phyloP scores from a whole-genome alignment of 2,329 filamentous ascomycete genomes.

The Ceratocystis huliohia region DNA sequence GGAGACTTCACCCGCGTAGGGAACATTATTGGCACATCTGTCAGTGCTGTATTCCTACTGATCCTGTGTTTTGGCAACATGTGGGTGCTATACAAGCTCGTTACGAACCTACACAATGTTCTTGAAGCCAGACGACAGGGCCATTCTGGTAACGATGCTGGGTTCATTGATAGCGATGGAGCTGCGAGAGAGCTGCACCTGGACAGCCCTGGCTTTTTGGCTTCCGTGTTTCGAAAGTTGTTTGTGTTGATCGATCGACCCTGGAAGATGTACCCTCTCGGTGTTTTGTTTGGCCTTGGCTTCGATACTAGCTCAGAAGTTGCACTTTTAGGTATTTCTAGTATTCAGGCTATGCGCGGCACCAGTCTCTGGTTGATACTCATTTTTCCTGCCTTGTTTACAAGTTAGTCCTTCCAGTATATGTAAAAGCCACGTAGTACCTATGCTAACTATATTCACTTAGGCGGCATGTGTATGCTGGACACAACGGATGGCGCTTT shows the following conservation, averaged over 20 bases:
- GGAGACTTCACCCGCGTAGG: conserved; percentile 68
- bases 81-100: conserved; percentile 70
- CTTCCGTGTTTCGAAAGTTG: conserved; percentile 55
- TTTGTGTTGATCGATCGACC: conserved; percentile 63
- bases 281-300: conserved; percentile 77
- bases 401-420: conserved; percentile 39
- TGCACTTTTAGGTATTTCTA: conserved; percentile 78
- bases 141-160: conserved; percentile 24
- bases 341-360: conserved; percentile 71
- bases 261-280: conserved; percentile 95
- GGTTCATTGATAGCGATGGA: conserved; percentile 25
- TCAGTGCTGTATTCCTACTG: conserved; percentile 73
- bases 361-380: conserved; percentile 90
- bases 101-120: conserved; percentile 53
- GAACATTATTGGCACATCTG: conserved; percentile 76
- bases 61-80: conserved; percentile 71
- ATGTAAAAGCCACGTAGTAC: background rate
- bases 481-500: conserved; percentile 87
- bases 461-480: conserved; percentile 84
- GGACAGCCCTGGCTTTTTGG: conserved; percentile 65
- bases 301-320: conserved; percentile 96
- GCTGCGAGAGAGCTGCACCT: conserved; percentile 47
- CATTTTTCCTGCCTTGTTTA: conserved; percentile 83
- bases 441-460: conserved; percentile 1
- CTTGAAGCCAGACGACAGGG: conserved; percentile 33